phyloP scores from a whole-genome alignment of 116 monocot genomes.

The Iris pallida region DNA sequence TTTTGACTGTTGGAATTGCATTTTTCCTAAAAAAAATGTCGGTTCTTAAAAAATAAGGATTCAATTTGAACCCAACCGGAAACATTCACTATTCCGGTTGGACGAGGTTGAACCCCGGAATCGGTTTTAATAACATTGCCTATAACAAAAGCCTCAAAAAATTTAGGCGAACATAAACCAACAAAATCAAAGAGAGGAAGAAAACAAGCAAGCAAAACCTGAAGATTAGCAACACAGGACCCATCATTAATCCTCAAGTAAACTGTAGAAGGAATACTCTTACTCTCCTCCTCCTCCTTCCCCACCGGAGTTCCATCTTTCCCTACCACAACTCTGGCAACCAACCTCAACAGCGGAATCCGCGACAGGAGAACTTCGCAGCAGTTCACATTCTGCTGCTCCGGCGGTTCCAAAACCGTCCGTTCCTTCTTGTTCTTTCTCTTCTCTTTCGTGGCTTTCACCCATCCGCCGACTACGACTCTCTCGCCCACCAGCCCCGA shows the following conservation, averaged over 20 bases:
- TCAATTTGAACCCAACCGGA: too few relatives aligned
- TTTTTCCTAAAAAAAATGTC: too few relatives aligned
- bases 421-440: conserved; percentile 1
- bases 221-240: conserved; percentile 54
- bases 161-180: too few relatives aligned
- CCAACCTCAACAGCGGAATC: conserved; percentile 39
- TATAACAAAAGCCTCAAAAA: too few relatives aligned
- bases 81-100: too few relatives aligned
- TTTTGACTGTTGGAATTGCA: too few relatives aligned
- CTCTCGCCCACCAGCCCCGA: conserved; percentile 43
- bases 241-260: conserved; percentile 70
- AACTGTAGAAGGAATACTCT: conserved; percentile 10
- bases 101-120: too few relatives aligned
- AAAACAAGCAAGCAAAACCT: conserved; percentile 29
- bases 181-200: too few relatives aligned
- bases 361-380: conserved; percentile 39
- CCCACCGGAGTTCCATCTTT: neutral
- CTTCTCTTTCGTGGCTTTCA: conserved; percentile 48
- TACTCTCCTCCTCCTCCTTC: neutral
- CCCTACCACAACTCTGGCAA: conserved; percentile 27
- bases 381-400: conserved; percentile 33
- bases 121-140: too few relatives aligned
- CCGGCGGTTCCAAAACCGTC: neutral
- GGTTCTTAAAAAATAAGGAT: too few relatives aligned
- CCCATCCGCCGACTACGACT: conserved; percentile 80